These are phyloP conservation scores for Monilinia laxa DNA, from an alignment of 2,329 filamentous ascomycete species.

Conservation along the genomic window DNA sequence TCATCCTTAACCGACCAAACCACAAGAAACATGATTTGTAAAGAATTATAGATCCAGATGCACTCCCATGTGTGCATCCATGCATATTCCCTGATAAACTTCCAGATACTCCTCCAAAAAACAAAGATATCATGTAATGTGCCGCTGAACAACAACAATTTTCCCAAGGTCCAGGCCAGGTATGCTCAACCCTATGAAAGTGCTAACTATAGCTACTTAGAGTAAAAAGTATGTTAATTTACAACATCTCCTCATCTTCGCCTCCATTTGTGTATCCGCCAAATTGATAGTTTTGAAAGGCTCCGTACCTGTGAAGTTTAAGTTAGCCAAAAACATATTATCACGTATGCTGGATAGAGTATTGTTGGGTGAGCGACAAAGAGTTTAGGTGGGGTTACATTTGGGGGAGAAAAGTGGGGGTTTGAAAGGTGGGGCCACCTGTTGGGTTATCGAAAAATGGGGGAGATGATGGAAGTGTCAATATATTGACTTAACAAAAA, in stretches of 20 bases:
- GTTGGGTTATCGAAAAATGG: neutral
- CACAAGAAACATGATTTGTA: constrained; percentile 29
- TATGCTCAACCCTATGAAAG: constrained; percentile 28
- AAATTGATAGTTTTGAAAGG: constrained; percentile 33
- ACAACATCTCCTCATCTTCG: constrained; percentile 41
- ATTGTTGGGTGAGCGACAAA: neutral
- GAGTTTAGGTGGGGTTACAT: neutral
- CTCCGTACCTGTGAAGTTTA: constrained; percentile 28
- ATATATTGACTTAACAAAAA: neutral
- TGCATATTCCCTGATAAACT: neutral
- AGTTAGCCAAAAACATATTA: constrained; percentile 6
- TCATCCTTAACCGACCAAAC: constrained; percentile 25
- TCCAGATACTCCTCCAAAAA: constrained; percentile 14
- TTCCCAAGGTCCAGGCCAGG: constrained; percentile 20
- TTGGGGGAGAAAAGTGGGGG: constrained; percentile 3
- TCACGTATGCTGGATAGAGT: neutral
- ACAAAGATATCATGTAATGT: neutral
- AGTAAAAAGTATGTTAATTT: constrained; percentile 34
- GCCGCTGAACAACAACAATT: constrained; percentile 18
- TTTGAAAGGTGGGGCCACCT: constrained; percentile 18
- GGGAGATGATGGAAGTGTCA: constrained; percentile 1
- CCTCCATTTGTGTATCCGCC: constrained; percentile 31
- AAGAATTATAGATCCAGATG: constrained; percentile 31
- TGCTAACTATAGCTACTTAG: constrained; percentile 32
- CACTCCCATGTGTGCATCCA: constrained; percentile 11